Conservation (phyloP, 1,139 yeast genomes). For the Yamadazyma sp. region DNA sequence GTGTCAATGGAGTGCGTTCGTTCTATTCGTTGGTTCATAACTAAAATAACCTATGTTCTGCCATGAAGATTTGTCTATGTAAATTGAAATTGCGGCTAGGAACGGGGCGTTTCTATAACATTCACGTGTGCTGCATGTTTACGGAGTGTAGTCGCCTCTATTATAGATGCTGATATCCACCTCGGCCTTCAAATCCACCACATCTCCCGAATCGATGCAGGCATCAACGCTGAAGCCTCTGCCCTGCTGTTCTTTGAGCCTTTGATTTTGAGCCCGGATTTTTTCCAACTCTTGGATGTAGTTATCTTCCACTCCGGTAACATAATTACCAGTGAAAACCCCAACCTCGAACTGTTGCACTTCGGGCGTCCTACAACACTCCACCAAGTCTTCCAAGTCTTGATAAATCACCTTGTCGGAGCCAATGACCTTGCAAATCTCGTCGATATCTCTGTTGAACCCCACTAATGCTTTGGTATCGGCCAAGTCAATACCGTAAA, state of each 20-base stretch:
- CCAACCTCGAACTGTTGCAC: conserved; percentile 80
- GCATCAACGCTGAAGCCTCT: conserved; percentile 46
- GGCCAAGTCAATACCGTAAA: conserved; percentile 95
- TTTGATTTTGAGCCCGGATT: conserved; percentile 78
- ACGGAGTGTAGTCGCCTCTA: conserved; percentile 64
- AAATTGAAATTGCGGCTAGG: too few species aligned
- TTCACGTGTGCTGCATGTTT: neutral
- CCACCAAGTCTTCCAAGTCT: conserved; percentile 74
- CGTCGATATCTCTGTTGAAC: conserved; percentile 68
- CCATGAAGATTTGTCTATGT: too few species aligned
- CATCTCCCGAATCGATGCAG: conserved; percentile 45
- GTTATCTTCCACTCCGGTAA: conserved; percentile 86
- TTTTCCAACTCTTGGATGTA: conserved; percentile 81
- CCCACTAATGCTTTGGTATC: conserved; percentile 95
- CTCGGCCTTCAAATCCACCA: conserved; percentile 78
- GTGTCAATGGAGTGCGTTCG: too few species aligned
- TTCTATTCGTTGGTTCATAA: too few species aligned
- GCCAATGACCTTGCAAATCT: conserved; percentile 77
- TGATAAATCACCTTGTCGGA: conserved; percentile 93
- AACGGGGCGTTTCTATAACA: neutral
- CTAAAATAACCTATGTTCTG: too few species aligned
- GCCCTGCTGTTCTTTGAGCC: conserved; percentile 47
- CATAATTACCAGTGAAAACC: conserved; percentile 92
- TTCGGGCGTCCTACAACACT: conserved; percentile 66
- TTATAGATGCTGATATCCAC: conserved; percentile 89